Evolutionary conservation across 352 stramenopile genomes (phyloP).

Genomic region (Pythium dissimile): DNA sequence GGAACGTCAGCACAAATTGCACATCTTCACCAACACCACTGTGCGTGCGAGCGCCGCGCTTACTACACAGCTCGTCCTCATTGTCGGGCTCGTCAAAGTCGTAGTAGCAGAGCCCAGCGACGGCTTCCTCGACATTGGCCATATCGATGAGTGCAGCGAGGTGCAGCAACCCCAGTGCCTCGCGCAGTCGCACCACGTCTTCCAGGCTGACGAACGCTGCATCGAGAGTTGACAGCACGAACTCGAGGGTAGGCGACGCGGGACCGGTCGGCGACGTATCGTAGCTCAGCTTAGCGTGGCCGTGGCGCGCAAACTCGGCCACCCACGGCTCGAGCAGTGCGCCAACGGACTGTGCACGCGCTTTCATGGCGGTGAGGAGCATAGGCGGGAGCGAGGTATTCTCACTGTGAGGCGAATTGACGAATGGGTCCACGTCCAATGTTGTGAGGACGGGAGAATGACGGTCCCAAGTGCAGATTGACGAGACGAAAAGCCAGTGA

Average conservation of each 20-base stretch:
- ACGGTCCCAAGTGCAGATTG: background rate
- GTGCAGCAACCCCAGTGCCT: constrained; percentile 14
- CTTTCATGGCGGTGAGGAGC: constrained; percentile 1
- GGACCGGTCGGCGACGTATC: background rate
- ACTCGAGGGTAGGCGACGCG: constrained; percentile 1
- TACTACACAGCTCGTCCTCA: background rate
- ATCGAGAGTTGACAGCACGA: constrained; percentile 10
- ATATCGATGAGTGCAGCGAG: constrained; percentile 5
- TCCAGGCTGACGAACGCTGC: background rate
- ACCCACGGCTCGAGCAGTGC: constrained; percentile 15
- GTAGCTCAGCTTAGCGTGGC: constrained; percentile 13
- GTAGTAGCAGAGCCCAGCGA: constrained; percentile 15
- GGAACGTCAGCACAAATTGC: constrained; percentile 16
- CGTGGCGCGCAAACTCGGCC: constrained; percentile 4
- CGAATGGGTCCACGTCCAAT: background rate
- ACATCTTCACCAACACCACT: background rate
- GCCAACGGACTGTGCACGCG: constrained; percentile 11
- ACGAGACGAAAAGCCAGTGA: background rate
- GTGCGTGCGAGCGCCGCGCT: background rate
- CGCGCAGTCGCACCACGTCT: constrained; percentile 3
- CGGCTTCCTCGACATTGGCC: constrained; percentile 6
- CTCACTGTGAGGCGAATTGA: background rate
- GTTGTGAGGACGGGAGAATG: background rate
- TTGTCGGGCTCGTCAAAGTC: constrained; percentile 2
- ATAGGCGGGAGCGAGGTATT: background rate